These are phyloP conservation scores for Panicum virgatum DNA, from an alignment of 202 grass and related monocot genomes.

Conservation along the genomic window DNA sequence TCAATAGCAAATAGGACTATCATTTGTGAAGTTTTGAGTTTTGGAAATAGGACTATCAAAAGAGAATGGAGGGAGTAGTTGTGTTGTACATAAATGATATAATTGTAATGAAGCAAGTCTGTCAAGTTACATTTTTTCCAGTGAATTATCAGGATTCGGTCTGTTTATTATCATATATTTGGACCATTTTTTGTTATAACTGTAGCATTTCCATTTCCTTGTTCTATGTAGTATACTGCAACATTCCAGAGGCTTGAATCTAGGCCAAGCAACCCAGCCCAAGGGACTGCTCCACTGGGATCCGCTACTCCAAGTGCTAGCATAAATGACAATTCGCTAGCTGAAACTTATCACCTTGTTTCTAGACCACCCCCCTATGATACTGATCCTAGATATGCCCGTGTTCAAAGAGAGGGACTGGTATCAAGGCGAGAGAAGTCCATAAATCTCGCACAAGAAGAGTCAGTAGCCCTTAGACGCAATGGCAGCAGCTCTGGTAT, in stretches of 20 bases:
- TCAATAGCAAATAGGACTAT: no score
- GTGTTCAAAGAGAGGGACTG: constrained; percentile 74
- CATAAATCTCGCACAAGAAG: constrained; percentile 71
- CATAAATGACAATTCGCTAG: constrained; percentile 47
- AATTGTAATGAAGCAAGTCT: neutral
- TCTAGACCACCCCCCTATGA: constrained; percentile 74
- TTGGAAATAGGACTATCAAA: no score
- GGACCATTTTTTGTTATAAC: constrained; percentile 12
- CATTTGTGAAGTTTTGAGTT: no score
- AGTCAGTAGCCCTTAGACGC: constrained; percentile 62
- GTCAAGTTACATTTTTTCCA: neutral
- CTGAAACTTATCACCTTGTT: constrained; percentile 76
- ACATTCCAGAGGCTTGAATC: constrained; percentile 88
- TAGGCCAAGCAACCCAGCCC: constrained; percentile 54
- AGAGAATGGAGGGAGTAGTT: no score
- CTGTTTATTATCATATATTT: neutral
- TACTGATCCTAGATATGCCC: constrained; percentile 70
- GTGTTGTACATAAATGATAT: constrained; percentile 2
- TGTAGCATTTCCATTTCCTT: neutral
- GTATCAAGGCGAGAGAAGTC: constrained; percentile 92
- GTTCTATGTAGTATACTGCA: constrained; percentile 68
- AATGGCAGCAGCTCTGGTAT: constrained; percentile 80
- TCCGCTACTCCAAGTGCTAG: constrained; percentile 46
- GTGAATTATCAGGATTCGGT: neutral
- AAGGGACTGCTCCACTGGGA: constrained; percentile 43